Evolutionary conservation across 495 filamentous ascomycete species (phyloP).

Genomic region (Penicillium simplicissimum): DNA sequence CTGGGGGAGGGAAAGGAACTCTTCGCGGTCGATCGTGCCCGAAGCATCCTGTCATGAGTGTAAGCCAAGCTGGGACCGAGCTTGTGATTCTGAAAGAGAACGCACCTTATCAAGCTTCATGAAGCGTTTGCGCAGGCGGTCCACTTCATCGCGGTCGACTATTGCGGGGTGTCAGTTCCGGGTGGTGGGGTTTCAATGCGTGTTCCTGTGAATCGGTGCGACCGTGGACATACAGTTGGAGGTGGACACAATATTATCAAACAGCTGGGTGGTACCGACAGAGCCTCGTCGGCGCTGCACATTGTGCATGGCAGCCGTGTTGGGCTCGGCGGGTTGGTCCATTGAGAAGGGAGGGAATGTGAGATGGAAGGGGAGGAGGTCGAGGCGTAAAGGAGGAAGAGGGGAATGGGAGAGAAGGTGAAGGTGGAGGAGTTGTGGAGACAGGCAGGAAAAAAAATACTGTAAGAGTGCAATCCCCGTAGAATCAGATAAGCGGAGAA

Average conservation of each 20-base stretch:
- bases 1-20: constrained; percentile 95
- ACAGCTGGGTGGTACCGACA: constrained; percentile 83
- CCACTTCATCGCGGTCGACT: constrained; percentile 98
- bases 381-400: background rate
- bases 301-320: constrained; percentile 51
- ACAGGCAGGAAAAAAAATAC: constrained; percentile 2
- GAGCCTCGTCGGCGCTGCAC: constrained; percentile 49
- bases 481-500: constrained; percentile 8
- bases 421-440: constrained; percentile 5
- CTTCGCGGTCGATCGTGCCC: constrained; percentile 96
- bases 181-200: background rate
- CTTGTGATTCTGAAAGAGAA: background rate
- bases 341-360: constrained; percentile 23
- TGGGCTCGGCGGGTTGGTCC: constrained; percentile 45
- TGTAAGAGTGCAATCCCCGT: background rate
- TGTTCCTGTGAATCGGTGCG: background rate
- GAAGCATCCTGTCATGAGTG: constrained; percentile 75
- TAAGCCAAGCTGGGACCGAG: background rate
- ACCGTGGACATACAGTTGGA: constrained; percentile 78
- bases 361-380: background rate
- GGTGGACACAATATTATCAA: constrained; percentile 93
- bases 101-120: constrained; percentile 97
- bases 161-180: constrained; percentile 25
- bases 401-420: background rate
- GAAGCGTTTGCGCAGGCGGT: constrained; percentile 91